phyloP scores from a whole-genome alignment of 345 rosid species.

The Syzygium oleosum region DNA sequence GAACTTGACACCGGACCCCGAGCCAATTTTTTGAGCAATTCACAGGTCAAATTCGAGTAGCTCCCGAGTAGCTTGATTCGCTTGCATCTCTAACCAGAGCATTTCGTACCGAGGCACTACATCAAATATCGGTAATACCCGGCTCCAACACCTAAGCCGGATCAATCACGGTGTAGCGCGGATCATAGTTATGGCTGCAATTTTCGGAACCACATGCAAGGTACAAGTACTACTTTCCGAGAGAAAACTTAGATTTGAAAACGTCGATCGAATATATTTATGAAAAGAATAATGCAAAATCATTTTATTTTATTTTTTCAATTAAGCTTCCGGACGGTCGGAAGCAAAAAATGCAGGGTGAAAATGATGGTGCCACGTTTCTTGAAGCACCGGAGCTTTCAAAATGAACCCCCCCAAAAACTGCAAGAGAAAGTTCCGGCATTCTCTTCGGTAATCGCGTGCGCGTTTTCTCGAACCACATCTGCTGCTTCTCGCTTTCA shows the following conservation, averaged over 20 bases:
- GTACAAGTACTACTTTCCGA: not conserved
- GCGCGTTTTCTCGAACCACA: not conserved
- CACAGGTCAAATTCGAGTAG: not conserved
- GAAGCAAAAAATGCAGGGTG: too few relatives aligned
- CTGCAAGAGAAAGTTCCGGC: slow-evolving; percentile 30
- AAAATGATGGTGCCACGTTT: not conserved
- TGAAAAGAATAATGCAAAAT: not conserved
- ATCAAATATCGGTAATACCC: not conserved
- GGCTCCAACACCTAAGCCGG: not conserved
- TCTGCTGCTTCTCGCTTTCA: not conserved
- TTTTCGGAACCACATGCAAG: not conserved
- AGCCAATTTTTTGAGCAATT: not conserved
- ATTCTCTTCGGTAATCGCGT: slow-evolving; percentile 27
- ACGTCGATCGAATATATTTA: not conserved
- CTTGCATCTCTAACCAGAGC: not conserved
- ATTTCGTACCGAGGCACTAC: not conserved
- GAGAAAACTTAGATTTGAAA: not conserved
- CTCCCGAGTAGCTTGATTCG: not conserved
- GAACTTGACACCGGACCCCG: not conserved
- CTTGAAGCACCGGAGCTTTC: not conserved
- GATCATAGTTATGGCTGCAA: not conserved
- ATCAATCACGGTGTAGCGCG: not conserved
- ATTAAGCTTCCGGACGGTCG: too few relatives aligned
- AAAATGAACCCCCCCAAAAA: not conserved
- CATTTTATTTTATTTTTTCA: too few relatives aligned